Percentiles rank a stretch among this genome's conserved stretches.
Evolutionary conservation across 148 eudicot species (phyloP).

Genomic region (Linanthus parryae): DNA sequence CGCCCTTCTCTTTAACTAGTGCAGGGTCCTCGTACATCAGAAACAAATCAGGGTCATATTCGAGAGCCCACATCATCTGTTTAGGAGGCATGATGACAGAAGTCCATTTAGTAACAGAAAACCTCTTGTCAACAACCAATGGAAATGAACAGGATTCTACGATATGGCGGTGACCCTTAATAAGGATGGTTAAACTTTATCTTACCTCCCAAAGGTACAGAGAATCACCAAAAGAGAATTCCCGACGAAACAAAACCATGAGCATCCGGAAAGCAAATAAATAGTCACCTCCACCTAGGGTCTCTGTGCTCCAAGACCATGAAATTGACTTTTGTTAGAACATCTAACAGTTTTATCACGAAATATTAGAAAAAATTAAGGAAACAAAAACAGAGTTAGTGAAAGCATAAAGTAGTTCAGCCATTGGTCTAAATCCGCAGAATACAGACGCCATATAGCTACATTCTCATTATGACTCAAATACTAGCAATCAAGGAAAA

Average conservation of each 20-base stretch:
- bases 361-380: not conserved
- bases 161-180: no score
- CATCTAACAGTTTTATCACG: not conserved
- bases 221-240: conserved; percentile 84
- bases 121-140: not conserved
- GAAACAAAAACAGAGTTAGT: not conserved
- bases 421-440: no score
- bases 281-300: conserved; percentile 85
- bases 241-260: conserved; percentile 97
- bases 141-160: no score
- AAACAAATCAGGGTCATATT: conserved; percentile 75
- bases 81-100: not conserved
- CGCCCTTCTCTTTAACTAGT: conserved; percentile 27
- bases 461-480: no score
- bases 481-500: no score
- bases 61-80: conserved; percentile 99
- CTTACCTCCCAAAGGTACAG: conserved; percentile 96
- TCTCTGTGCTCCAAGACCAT: conserved; percentile 37
- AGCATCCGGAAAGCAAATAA: conserved; percentile 93
- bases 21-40: conserved; percentile 57
- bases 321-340: not conserved
- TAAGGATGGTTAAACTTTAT: not conserved
- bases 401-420: not conserved
- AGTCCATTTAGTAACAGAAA: not conserved
- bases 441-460: no score